A percentile compares a stretch with the other conserved stretches of the same genome.
Conservation (phyloP, 2,329 filamentous ascomycete species). For the Penicillium sclerotigenum region DNA sequence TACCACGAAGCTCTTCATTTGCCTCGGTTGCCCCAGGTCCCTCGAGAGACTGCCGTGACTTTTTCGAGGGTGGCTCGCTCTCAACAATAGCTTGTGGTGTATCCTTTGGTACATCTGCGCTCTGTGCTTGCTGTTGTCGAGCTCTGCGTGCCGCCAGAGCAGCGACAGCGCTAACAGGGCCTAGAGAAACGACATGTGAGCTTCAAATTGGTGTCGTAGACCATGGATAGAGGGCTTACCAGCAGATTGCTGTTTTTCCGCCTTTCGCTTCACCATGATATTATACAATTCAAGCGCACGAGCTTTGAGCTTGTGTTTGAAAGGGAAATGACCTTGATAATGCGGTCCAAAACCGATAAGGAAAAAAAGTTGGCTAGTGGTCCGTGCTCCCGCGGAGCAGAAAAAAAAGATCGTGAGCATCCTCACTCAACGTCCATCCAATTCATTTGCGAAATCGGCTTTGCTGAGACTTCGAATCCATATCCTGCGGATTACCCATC, state of each 20-base stretch:
- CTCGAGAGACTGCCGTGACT: constrained; percentile 30
- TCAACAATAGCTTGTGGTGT: constrained; percentile 16
- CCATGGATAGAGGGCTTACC: constrained; percentile 22
- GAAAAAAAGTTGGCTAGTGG: constrained; percentile 33
- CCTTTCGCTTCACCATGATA: constrained; percentile 37
- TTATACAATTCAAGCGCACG: not conserved
- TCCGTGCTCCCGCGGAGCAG: constrained; percentile 41
- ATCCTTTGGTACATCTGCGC: constrained; percentile 18
- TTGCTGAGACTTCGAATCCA: not conserved
- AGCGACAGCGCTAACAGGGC: constrained; percentile 43
- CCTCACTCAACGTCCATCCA: constrained; percentile 13
- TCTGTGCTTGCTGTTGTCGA: constrained; percentile 35
- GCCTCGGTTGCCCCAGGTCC: constrained; percentile 13
- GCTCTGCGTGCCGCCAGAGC: constrained; percentile 45
- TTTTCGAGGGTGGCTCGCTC: constrained; percentile 37
- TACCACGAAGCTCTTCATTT: constrained; percentile 12
- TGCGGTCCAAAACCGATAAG: constrained; percentile 23
- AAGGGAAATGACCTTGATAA: constrained; percentile 16
- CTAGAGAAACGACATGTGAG: constrained; percentile 18
- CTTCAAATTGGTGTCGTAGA: constrained; percentile 10
- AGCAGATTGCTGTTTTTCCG: constrained; percentile 35
- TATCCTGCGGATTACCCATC: not conserved
- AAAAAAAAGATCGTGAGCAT: constrained; percentile 36
- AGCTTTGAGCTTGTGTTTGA: not conserved
- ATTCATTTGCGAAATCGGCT: constrained; percentile 5